phyloP scores from a whole-genome alignment of 2,329 filamentous ascomycete species.

The Botrytis fabae region DNA sequence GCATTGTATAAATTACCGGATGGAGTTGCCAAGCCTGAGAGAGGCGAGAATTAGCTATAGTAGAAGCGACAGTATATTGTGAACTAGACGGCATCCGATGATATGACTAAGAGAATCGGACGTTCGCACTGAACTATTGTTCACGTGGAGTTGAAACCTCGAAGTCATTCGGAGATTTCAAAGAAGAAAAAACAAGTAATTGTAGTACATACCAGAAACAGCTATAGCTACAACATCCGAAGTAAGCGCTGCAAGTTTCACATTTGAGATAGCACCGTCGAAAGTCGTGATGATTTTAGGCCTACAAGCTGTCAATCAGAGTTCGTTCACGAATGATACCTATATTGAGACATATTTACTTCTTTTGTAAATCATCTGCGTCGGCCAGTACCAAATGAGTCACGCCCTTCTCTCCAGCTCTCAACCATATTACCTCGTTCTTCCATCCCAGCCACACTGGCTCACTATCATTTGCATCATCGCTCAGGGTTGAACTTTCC shows the following conservation, averaged over 20 bases:
- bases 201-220: conserved; percentile 44
- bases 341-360: conserved; percentile 30
- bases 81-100: no score
- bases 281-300: conserved; percentile 51
- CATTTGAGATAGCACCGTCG: conserved; percentile 56
- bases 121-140: not conserved
- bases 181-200: not conserved
- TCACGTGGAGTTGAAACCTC: not conserved
- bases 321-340: not conserved
- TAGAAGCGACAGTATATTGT: not conserved
- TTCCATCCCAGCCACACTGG: conserved; percentile 65
- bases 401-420: conserved; percentile 56
- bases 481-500: conserved; percentile 63
- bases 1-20: conserved; percentile 70
- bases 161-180: not conserved
- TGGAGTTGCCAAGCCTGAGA: conserved; percentile 60
- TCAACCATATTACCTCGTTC: conserved; percentile 38
- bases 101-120: not conserved
- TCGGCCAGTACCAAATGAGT: conserved; percentile 37
- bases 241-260: conserved; percentile 56
- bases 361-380: conserved; percentile 33
- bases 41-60: not conserved
- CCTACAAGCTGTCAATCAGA: conserved; percentile 36
- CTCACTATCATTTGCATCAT: conserved; percentile 65
- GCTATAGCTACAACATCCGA: conserved; percentile 55